phyloP scores from a whole-genome alignment of 2,329 filamentous ascomycete species.

The Colletotrichum sp. region DNA sequence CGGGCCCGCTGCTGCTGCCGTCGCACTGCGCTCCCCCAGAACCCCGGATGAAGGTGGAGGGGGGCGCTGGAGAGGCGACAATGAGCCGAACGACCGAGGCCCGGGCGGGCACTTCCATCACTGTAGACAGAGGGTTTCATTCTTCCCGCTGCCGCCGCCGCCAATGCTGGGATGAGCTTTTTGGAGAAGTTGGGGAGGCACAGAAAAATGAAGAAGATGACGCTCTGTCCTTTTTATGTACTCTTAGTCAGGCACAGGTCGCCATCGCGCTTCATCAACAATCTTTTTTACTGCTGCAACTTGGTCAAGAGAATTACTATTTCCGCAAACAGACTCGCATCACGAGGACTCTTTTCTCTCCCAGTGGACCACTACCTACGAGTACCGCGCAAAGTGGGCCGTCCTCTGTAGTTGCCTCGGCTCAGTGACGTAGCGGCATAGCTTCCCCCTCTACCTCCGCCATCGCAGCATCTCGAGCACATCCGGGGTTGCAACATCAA shows the following conservation, averaged over 20 bases:
- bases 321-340: background rate
- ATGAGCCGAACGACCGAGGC: slow-evolving; percentile 24
- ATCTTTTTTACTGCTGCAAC: background rate
- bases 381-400: background rate
- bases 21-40: background rate
- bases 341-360: background rate
- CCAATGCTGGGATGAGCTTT: background rate
- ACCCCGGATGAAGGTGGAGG: background rate
- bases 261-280: background rate
- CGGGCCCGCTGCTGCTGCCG: background rate
- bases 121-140: background rate
- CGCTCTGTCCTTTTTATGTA: background rate
- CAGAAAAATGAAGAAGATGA: background rate
- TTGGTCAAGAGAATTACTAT: background rate
- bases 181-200: background rate
- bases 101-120: background rate
- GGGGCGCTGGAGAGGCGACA: background rate
- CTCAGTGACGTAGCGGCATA: slow-evolving; percentile 16
- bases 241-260: background rate
- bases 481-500: background rate
- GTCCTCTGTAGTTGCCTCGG: background rate
- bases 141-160: background rate
- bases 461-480: background rate
- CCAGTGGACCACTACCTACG: background rate
- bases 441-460: background rate